Base-by-base conservation (phyloP, 2,329 filamentous ascomycete genomes). In the Xylaria hypoxylon region DNA sequence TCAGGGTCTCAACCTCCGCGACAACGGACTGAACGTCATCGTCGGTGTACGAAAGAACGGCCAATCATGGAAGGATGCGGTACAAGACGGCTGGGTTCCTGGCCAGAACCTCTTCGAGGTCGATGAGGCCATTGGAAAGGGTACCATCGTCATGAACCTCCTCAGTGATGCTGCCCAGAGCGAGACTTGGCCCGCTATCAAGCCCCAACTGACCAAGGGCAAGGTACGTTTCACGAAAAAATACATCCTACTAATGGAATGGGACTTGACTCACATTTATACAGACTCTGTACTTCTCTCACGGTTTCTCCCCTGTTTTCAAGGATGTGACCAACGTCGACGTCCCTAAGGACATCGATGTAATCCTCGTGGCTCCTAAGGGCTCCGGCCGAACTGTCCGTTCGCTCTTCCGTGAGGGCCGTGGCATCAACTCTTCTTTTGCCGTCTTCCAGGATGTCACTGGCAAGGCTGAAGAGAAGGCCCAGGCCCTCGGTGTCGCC, bases 281-380 rank as follows among this genome's bases (percentile, higher is more conserved):
- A 5, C 72, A 96, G 95, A 99, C 96, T 69, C 93, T 99, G 76
- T 99, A 99, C 92, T 99, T 99, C 90, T 98, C 96, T 76, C 96
- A 99, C 90, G 96, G 96, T 80, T 99, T 99, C 92, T 98, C 96
- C 71, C 96, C 96, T 80, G 94, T 99, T 84, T 99, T 99, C 93
- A 97, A 97, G 89, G 91, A 97, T 82, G 90, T 96, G 80, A 99
- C 96, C 89, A 97, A 97, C 85, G 96, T 99, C 80, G 96, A 99
- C 71, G 93, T 97, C 71, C 96, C 96, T 84, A 89, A 82, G 74
- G 92, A 98, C 85, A 92, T 99, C 80, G 96, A 99, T 83, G 96
- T 99, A 83, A 99, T 99, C 88, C 95, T 99, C 80, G 94, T 97
- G 79, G 96, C 96, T 74, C 96, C 96, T 85, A 99, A 99, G 90